These are phyloP conservation scores for Linaria vulgaris DNA, from an alignment of 257 asterid species.

Conservation along the genomic window DNA sequence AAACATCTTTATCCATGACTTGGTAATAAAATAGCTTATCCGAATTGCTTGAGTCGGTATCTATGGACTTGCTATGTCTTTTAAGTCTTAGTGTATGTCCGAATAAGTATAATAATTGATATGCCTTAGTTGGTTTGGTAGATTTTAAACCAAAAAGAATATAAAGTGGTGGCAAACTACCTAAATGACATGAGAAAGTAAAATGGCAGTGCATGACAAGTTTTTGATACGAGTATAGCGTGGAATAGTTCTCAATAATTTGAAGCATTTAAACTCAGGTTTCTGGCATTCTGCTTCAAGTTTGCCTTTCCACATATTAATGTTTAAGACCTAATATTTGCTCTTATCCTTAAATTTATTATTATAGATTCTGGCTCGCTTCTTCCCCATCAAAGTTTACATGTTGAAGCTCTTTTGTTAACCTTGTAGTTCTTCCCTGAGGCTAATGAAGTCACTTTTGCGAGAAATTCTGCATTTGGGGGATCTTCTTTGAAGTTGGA, in stretches of 20 bases:
- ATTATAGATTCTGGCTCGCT: not conserved
- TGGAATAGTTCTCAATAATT: not conserved
- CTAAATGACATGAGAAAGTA: not conserved
- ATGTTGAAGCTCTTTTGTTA: slow-evolving; percentile 9
- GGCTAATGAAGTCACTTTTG: slow-evolving; percentile 83
- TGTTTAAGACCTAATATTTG: not conserved
- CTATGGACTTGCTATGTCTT: too few relatives aligned
- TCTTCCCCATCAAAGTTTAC: slow-evolving; percentile 6
- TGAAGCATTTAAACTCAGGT: too few relatives aligned
- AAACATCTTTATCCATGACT: too few relatives aligned
- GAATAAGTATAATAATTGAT: too few relatives aligned
- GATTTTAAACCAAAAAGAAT: not conserved
- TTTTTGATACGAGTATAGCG: not conserved
- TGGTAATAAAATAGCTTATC: too few relatives aligned
- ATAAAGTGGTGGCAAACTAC: not conserved
- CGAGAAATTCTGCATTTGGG: slow-evolving; percentile 68
- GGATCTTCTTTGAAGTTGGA: slow-evolving; percentile 79
- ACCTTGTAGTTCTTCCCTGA: slow-evolving; percentile 80
- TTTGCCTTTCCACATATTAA: not conserved
- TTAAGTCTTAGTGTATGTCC: too few relatives aligned
- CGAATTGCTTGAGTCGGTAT: too few relatives aligned
- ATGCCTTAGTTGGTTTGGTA: not conserved
- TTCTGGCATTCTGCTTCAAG: too few relatives aligned
- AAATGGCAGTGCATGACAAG: too few relatives aligned
- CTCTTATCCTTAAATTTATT: slow-evolving; percentile 2